phyloP scores from a whole-genome alignment of 2,329 filamentous ascomycete species.

The Colletotrichum tofieldiae region DNA sequence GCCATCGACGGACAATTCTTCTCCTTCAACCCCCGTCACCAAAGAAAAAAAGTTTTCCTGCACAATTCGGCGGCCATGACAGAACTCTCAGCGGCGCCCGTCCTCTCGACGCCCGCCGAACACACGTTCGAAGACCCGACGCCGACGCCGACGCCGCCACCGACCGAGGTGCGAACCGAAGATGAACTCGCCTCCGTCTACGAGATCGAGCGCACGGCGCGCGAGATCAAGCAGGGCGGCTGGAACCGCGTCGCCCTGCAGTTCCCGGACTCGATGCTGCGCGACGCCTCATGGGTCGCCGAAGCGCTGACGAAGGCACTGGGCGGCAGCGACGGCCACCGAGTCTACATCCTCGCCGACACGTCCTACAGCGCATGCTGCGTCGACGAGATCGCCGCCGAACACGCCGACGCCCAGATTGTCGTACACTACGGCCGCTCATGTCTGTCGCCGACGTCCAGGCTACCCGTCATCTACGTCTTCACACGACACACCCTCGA shows the following conservation, averaged over 20 bases:
- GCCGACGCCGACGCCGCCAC: constrained; percentile 47
- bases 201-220: constrained; percentile 85
- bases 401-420: constrained; percentile 91
- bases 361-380: constrained; percentile 98
- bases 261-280: constrained; percentile 94
- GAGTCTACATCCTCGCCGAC: constrained; percentile 90
- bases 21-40: too few relatives aligned
- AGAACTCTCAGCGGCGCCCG: constrained; percentile 68
- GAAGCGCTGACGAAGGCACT: constrained; percentile 68
- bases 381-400: constrained; percentile 95
- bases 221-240: constrained; percentile 79
- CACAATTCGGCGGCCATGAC: constrained; percentile 25
- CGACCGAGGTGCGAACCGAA: constrained; percentile 62
- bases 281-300: constrained; percentile 86
- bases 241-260: constrained; percentile 91
- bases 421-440: constrained; percentile 95
- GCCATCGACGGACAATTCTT: constrained; percentile 23
- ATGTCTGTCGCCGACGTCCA: constrained; percentile 90
- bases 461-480: constrained; percentile 90
- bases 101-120: constrained; percentile 76
- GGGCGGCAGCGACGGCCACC: constrained; percentile 46
- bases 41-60: constrained; percentile 22
- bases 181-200: constrained; percentile 84
- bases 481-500: constrained; percentile 85
- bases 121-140: constrained; percentile 69